phyloP scores from a whole-genome alignment of 768 basidiomycete species.

The Mycena albidolilacea region DNA sequence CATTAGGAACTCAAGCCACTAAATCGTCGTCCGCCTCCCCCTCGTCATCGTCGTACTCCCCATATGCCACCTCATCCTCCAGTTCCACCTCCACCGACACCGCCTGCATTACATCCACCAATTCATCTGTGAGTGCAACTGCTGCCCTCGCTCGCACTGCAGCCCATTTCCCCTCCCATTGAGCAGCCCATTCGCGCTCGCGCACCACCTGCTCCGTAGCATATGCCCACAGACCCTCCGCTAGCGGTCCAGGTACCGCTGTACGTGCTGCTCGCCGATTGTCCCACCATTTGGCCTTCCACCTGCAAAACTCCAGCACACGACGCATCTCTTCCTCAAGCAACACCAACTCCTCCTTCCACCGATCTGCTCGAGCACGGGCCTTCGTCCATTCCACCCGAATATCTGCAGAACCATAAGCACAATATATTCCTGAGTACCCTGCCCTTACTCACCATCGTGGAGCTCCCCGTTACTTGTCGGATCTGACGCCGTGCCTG shows the following conservation, averaged over 20 bases:
- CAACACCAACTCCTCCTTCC: constrained; percentile 45
- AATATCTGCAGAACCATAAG: constrained; percentile 13
- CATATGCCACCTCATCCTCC: constrained; percentile 16
- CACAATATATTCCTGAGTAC: neutral
- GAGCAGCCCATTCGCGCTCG: neutral
- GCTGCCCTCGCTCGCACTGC: neutral
- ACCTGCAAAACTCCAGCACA: constrained; percentile 34
- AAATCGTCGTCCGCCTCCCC: neutral
- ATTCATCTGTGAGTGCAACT: neutral
- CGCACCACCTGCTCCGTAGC: constrained; percentile 3
- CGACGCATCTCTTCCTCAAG: constrained; percentile 50
- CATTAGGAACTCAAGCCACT: neutral
- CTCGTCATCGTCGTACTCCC: constrained; percentile 12
- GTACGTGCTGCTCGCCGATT: neutral
- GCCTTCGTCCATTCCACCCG: constrained; percentile 48
- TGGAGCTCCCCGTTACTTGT: constrained; percentile 11
- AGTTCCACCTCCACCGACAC: constrained; percentile 9
- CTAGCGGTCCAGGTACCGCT: neutral
- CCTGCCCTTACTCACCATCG: constrained; percentile 13
- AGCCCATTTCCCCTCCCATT: constrained; percentile 7
- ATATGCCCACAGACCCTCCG: constrained; percentile 18
- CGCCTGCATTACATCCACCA: constrained; percentile 1
- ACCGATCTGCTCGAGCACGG: constrained; percentile 41
- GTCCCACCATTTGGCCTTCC: constrained; percentile 35
- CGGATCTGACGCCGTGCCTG: neutral